Base-by-base conservation (phyloP, 768 basidiomycete genomes). In the Boletus reticulatus region DNA sequence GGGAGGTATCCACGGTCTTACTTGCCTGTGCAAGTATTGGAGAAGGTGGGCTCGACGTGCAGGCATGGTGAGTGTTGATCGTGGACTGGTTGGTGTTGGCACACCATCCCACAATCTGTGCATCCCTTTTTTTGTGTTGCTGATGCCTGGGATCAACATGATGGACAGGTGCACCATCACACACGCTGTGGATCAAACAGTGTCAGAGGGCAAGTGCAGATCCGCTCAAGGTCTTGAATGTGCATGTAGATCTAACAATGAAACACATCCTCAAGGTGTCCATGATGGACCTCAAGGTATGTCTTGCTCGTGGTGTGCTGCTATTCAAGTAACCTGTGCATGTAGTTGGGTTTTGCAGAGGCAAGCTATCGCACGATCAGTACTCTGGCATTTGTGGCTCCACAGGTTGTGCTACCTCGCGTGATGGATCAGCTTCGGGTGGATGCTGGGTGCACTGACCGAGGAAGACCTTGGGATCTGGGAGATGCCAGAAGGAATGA, bases 391-490 rank as follows among this genome's bases (percentile, higher is more conserved):
- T 94, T 98, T 63, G 83, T 99, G 16, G 83, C 87, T 1, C 90
- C 97, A 0, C 74, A 78, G 0, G 62, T 73, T 0, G 82, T 88
- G 11, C 73, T 97, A 4, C 87, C 89, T 0, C 80, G 80, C 22
- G 67, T 95, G n/a, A 69, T 93, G 44, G 79, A 81, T 2, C 89
- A 88, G 57, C 67, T 94, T 4, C 73, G 76, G 22, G 63, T 69
- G 0, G 89, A 94, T 65, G n/a, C 73, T 95, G 48, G 79, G 82
- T 19, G 72, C 82, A 16, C 70, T 98, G 53, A 86, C 86, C 0
- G 79, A 87, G 13, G 76, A 80, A 9, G 94, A 97, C 43, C 67
- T 93, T 17, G 90, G 84, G 6, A 86, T 97, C 14, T 98, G 92
- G 93, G 75, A 76, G 4, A 94, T 93, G 1, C 89, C 91, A 0